Percentiles rank a stretch among this genome's conserved stretches.
These are phyloP conservation scores for Zangia roseola DNA, from an alignment of 768 basidiomycete species.

Conservation along the genomic window DNA sequence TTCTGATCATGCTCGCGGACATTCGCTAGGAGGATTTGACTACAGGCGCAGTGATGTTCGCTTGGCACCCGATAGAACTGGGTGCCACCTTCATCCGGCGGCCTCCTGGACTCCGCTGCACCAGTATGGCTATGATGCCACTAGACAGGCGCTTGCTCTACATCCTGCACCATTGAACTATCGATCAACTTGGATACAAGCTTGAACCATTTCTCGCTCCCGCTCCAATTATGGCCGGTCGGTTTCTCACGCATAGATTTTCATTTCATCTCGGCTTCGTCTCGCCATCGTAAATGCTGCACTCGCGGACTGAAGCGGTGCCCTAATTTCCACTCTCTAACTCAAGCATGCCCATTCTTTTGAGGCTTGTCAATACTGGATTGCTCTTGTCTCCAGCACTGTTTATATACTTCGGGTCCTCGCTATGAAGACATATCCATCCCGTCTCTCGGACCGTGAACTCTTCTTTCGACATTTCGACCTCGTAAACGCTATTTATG, in stretches of 20 bases:
- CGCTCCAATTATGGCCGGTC: slow-evolving; percentile 6
- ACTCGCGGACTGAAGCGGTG: slow-evolving; percentile 34
- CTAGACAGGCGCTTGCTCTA: slow-evolving; percentile 43
- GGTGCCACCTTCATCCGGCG: slow-evolving; percentile 36
- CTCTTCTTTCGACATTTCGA: slow-evolving; percentile 29
- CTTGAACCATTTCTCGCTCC: slow-evolving; percentile 31
- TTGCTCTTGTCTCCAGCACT: slow-evolving; percentile 23
- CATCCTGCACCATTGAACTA: slow-evolving; percentile 42
- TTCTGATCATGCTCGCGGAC: slow-evolving; percentile 54
- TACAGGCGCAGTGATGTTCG: slow-evolving; percentile 48
- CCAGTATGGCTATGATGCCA: slow-evolving; percentile 41
- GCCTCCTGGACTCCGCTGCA: slow-evolving; percentile 44
- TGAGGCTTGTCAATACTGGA: slow-evolving; percentile 37
- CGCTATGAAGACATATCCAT: slow-evolving; percentile 61
- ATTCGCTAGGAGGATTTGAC: slow-evolving; percentile 59
- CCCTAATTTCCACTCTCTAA: slow-evolving; percentile 41
- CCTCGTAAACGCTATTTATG: slow-evolving; percentile 34
- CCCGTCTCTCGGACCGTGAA: slow-evolving; percentile 51
- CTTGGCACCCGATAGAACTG: slow-evolving; percentile 43
- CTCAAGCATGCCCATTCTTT: slow-evolving; percentile 34
- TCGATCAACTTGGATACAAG: slow-evolving; percentile 51
- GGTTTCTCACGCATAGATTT: slow-evolving; percentile 26
- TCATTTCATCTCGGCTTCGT: slow-evolving; percentile 20
- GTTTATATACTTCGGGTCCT: slow-evolving; percentile 26
- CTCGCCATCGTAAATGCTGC: slow-evolving; percentile 30